A percentile compares a stretch with the other conserved stretches of the same genome.
Conservation (phyloP, 2,329 filamentous ascomycete species). For the Ophioceras dolichostomum region DNA sequence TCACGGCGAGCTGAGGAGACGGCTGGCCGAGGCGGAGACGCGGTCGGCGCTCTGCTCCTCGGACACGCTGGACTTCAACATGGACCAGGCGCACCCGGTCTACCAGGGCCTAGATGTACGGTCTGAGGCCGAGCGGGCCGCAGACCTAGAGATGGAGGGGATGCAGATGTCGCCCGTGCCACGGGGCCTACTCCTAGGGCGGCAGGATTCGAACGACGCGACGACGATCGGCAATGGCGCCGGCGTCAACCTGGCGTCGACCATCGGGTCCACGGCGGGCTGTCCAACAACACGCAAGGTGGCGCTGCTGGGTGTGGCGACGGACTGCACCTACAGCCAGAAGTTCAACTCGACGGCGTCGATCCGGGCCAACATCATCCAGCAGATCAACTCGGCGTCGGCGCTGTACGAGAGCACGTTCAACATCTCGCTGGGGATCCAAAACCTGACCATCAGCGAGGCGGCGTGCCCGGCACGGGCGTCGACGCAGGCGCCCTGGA, state of each 20-base stretch:
- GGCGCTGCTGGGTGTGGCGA: slow-evolving; percentile 81
- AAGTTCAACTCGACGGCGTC: slow-evolving; percentile 54
- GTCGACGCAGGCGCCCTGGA: slow-evolving; percentile 63
- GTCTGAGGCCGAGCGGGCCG: slow-evolving; percentile 13
- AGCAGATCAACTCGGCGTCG: slow-evolving; percentile 75
- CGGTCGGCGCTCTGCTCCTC: slow-evolving; percentile 51
- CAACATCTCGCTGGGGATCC: slow-evolving; percentile 85
- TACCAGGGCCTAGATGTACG: slow-evolving; percentile 38
- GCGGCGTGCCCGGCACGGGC: slow-evolving; percentile 56
- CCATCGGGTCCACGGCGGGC: slow-evolving; percentile 71
- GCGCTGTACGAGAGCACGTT: slow-evolving; percentile 81
- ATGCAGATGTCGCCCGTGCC: slow-evolving; percentile 45
- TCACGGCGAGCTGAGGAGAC: slow-evolving; percentile 53
- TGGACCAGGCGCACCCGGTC: slow-evolving; percentile 57
- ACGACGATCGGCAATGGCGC: slow-evolving; percentile 62
- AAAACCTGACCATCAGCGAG: slow-evolving; percentile 71
- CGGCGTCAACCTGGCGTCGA: slow-evolving; percentile 63
- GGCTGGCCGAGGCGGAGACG: slow-evolving; percentile 16
- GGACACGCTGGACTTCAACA: slow-evolving; percentile 71
- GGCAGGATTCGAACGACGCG: slow-evolving; percentile 59
- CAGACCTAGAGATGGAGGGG: slow-evolving; percentile 12
- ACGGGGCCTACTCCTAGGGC: slow-evolving; percentile 53
- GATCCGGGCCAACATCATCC: slow-evolving; percentile 66
- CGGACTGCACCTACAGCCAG: slow-evolving; percentile 78
- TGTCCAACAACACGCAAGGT: slow-evolving; percentile 87